Percentiles rank a stretch among this genome's conserved stretches.
These are phyloP conservation scores for Zygosaccharomyces bailii DNA, from an alignment of 805 yeast species.

Conservation along the genomic window DNA sequence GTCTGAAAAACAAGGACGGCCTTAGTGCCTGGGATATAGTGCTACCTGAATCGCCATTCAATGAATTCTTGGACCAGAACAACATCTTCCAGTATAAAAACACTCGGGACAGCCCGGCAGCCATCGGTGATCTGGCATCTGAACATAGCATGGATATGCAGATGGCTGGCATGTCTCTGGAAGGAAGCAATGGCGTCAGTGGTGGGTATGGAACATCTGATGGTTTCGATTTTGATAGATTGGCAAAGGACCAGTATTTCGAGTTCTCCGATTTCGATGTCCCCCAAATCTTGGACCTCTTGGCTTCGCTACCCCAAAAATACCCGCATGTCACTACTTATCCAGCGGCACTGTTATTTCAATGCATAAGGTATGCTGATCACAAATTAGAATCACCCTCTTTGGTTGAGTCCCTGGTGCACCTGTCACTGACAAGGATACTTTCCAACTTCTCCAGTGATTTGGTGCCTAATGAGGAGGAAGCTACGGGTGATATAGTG, in stretches of 20 bases:
- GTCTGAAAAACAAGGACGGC: slow-evolving; percentile 36
- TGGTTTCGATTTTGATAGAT: slow-evolving; percentile 52
- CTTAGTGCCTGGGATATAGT: slow-evolving; percentile 53
- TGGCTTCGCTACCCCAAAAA: slow-evolving; percentile 57
- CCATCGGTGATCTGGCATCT: slow-evolving; percentile 3
- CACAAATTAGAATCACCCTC: slow-evolving; percentile 48
- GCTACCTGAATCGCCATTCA: slow-evolving; percentile 52
- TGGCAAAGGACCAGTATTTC: slow-evolving; percentile 56
- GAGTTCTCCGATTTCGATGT: slow-evolving; percentile 60
- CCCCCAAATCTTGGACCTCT: slow-evolving; percentile 66
- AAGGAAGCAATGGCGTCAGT: slow-evolving; percentile 4
- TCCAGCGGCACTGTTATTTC: slow-evolving; percentile 69
- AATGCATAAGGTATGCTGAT: slow-evolving; percentile 66
- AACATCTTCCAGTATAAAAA: slow-evolving; percentile 34
- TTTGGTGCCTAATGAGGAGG: slow-evolving; percentile 10
- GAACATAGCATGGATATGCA: slow-evolving; percentile 38
- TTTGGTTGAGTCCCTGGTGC: slow-evolving; percentile 56
- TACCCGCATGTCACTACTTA: slow-evolving; percentile 45
- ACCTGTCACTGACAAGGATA: slow-evolving; percentile 58
- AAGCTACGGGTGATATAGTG: slow-evolving; percentile 55
- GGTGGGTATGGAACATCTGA: slow-evolving; percentile 18
- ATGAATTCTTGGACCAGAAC: slow-evolving; percentile 57
- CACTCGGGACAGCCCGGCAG: neutral
- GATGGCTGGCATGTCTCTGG: slow-evolving; percentile 37
- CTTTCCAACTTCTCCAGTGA: slow-evolving; percentile 46